These are phyloP conservation scores for Diophrys sp. DNA, from an alignment of 73 alveolate genomes.

Conservation along the genomic window DNA sequence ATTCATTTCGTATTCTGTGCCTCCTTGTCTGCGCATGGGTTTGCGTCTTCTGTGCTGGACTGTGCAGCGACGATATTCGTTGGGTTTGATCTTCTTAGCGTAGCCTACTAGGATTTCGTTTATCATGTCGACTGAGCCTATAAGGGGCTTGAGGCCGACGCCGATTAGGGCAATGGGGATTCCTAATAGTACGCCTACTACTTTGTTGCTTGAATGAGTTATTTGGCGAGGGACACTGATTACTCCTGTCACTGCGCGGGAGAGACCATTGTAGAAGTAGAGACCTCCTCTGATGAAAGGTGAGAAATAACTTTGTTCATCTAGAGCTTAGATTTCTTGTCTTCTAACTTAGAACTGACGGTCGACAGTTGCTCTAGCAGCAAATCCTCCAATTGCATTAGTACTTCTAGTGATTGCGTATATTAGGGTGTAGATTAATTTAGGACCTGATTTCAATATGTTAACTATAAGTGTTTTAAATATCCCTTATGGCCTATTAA, in stretches of 20 bases:
- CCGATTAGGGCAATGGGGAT: slow-evolving; percentile 2
- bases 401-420: slow-evolving; percentile 9
- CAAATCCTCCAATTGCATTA: not conserved
- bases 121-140: not conserved
- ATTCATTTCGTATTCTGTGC: not conserved
- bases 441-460: not conserved
- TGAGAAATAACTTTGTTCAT: not conserved
- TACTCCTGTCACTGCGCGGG: not conserved
- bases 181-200: slow-evolving; percentile 1
- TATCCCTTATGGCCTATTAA: slow-evolving; percentile 1
- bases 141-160: not conserved
- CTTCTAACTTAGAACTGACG: not conserved
- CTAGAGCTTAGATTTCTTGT: not conserved
- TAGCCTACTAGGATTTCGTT: not conserved
- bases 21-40: not conserved
- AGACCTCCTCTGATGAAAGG: not conserved
- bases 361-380: not conserved
- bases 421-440: not conserved
- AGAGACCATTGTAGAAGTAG: not conserved
- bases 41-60: not conserved
- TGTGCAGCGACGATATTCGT: not conserved
- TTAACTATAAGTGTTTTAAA: not conserved
- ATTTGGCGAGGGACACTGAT: not conserved
- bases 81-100: slow-evolving; percentile 10
- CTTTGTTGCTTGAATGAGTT: not conserved